Percentiles rank a stretch among this genome's conserved stretches.
phyloP scores from a whole-genome alignment of 345 rosid species.

The Gossypium mustelinum region DNA sequence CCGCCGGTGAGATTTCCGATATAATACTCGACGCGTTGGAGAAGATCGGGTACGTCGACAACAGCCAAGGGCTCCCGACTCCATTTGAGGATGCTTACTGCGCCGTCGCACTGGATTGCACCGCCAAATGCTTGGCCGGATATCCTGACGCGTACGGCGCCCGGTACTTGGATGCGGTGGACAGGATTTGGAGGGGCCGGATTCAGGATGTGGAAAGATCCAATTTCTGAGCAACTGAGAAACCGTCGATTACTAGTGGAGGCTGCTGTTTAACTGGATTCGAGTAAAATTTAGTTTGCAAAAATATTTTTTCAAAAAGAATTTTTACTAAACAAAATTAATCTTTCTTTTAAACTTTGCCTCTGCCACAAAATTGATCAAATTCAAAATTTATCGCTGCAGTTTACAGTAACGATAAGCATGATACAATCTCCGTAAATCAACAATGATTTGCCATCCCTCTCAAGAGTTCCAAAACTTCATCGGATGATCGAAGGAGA shows the following conservation, averaged over 20 bases:
- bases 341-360: too few species aligned
- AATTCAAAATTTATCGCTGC: too few species aligned
- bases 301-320: too few species aligned
- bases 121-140: background rate
- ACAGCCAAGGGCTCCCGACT: background rate
- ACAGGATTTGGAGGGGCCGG: background rate
- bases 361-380: too few species aligned
- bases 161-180: background rate
- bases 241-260: background rate
- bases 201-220: background rate
- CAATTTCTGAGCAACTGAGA: background rate
- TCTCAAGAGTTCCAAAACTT: too few species aligned
- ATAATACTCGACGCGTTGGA: background rate
- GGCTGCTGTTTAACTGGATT: background rate
- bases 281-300: too few species aligned
- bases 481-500: too few species aligned
- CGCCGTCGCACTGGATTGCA: background rate
- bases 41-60: background rate
- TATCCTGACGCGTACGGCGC: background rate
- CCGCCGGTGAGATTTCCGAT: background rate
- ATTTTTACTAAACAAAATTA: too few species aligned
- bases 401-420: too few species aligned
- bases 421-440: too few species aligned
- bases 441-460: too few species aligned
- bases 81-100: background rate